Evolutionary conservation across 2,329 filamentous ascomycete genomes (phyloP).

Genomic region (Trichoderma sp.): DNA sequence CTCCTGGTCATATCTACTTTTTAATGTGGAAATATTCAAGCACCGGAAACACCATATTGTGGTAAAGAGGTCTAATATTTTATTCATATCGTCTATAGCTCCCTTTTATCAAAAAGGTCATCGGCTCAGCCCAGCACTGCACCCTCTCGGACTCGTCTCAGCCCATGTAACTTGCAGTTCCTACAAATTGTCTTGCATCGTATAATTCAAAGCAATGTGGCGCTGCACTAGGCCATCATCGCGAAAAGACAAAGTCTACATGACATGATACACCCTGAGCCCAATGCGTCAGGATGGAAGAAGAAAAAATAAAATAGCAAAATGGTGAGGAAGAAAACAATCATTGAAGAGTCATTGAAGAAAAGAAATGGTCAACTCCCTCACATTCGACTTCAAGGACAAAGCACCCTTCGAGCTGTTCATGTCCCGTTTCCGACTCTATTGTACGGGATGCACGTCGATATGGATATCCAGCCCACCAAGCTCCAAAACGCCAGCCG

Average conservation of each 20-base stretch:
- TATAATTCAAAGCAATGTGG: slow-evolving; percentile 8
- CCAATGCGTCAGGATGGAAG: slow-evolving; percentile 1
- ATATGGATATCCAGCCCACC: slow-evolving; percentile 12
- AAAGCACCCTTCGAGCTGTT: background rate
- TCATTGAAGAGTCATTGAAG: background rate
- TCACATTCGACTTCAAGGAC: background rate
- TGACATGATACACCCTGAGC: slow-evolving; percentile 2
- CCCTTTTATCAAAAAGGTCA: background rate
- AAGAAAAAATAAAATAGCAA: background rate
- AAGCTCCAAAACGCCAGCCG: slow-evolving; percentile 15
- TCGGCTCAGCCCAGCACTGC: background rate
- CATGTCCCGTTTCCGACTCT: background rate
- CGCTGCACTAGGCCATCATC: slow-evolving; percentile 18
- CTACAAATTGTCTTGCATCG: background rate
- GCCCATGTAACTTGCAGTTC: background rate
- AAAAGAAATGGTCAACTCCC: background rate
- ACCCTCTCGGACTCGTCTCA: background rate
- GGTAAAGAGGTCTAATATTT: background rate
- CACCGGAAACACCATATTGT: background rate
- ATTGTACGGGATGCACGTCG: background rate
- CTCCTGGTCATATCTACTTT: background rate
- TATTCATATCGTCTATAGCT: background rate
- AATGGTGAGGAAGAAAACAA: background rate
- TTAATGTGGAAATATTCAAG: background rate
- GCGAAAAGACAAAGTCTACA: slow-evolving; percentile 10